Base-by-base conservation (phyloP, 768 basidiomycete species). In the Phlebiopsis gigantea region DNA sequence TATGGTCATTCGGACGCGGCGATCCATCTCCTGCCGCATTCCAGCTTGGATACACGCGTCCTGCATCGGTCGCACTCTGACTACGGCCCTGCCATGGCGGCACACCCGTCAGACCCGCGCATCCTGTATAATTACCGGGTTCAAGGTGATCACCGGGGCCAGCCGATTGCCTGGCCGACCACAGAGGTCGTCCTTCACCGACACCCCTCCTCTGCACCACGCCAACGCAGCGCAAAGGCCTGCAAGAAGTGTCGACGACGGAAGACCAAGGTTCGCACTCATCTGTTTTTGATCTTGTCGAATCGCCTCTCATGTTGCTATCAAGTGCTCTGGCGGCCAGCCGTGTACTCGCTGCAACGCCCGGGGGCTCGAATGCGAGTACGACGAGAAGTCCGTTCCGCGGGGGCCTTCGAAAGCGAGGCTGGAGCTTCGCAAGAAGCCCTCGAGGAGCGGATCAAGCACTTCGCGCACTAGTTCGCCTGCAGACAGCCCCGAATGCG, bases 211-310 rank as follows among this genome's bases (percentile, higher is more conserved):
- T 53, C 57, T 44, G 31, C 45, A 4, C 46, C 47, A 17, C 60
- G 63, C 42, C 63, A 57, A 42, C 56, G 65, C 12, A 81, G 78
- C 15, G 69, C 75, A 0, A 79, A 79, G 57, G 82, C 82, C 21
- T 84, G 82, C 62, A 77, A 80, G 57, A 80, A 79, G 63, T 84
- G 82, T 63, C 71, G 82, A 17, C 75, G 77, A 56, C 72, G 81
- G 24, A 84, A 84, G 69, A 81, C 80, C 7, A 82, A 82, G 73
- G 82, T 80, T 57, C 39, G 71, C 26, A 19, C 31, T 26, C 29
- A 15, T 56, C 22, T 24, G n/a, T 46, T 26, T 26, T 25, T 29
- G 14, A 47, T 31, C 29, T 51, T 22, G 14, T 28, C n/a, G n/a
- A 25, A 50, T 29, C 25, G 39, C 19, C 44, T 19, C 60, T 26